Evolutionary conservation across 768 basidiomycete species (phyloP).

Genomic region (Thelephora ganbajun): DNA sequence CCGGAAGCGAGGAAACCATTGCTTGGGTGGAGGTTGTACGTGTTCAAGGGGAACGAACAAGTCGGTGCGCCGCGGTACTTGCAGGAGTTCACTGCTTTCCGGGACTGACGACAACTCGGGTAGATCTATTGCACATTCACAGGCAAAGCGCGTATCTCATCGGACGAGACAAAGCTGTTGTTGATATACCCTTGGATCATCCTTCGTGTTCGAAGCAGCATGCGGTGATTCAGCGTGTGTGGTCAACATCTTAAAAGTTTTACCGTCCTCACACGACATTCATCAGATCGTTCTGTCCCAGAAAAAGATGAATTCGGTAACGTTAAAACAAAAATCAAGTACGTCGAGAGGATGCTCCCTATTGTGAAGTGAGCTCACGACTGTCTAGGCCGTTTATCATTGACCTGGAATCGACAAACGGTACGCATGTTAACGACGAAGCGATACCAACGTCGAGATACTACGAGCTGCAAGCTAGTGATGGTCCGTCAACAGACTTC

Average conservation of each 20-base stretch:
- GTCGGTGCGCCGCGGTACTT: slow-evolving; percentile 45
- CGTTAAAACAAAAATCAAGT: slow-evolving; percentile 76
- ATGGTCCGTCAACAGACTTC: slow-evolving; percentile 38
- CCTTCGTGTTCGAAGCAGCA: slow-evolving; percentile 99
- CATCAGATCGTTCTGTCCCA: slow-evolving; percentile 63
- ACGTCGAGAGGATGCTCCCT: neutral
- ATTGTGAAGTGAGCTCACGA: neutral
- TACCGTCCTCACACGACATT: slow-evolving; percentile 3
- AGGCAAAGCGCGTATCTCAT: slow-evolving; percentile 90
- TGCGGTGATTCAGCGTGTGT: slow-evolving; percentile 84
- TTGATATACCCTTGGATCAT: slow-evolving; percentile 83
- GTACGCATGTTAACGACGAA: slow-evolving; percentile 83
- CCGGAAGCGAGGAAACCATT: slow-evolving; percentile 92
- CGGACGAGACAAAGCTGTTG: slow-evolving; percentile 77
- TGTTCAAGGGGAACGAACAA: slow-evolving; percentile 93
- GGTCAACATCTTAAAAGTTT: neutral
- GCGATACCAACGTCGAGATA: slow-evolving; percentile 76
- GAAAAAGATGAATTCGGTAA: slow-evolving; percentile 83
- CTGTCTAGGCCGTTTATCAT: slow-evolving; percentile 79
- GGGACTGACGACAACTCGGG: neutral
- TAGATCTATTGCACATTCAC: slow-evolving; percentile 86
- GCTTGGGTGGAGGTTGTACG: slow-evolving; percentile 87
- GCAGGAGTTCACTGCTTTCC: neutral
- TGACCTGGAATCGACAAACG: slow-evolving; percentile 97
- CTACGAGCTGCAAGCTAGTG: slow-evolving; percentile 67